Base-by-base conservation (phyloP, 1,284 basidiomycete genomes). In the Moesziomyces globuligerus region DNA sequence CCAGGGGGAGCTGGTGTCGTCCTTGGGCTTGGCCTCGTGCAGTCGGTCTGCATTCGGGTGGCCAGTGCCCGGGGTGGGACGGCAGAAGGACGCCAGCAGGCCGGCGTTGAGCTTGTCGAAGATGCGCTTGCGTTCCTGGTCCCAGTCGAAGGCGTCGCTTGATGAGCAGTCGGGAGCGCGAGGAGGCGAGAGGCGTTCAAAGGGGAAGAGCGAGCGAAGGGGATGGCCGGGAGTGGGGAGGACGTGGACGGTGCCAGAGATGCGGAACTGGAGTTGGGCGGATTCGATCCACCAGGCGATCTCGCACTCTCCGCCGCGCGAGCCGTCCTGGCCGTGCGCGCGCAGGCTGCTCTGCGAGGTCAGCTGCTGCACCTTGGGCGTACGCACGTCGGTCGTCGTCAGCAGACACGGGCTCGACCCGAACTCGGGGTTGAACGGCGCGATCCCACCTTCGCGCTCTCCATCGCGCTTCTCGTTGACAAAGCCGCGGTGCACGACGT, bases 401-500 rank as follows among this genome's bases (percentile, higher is more conserved):
- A 84, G 64, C 24, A 84, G 69, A 43, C 72, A 74, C 24, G 78
- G 74, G 38, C 60, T 71, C 13, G 76, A 70, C 10, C 68, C 62
- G 23, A 80, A 79, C n/a, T 51, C 49, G 3, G 74, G 65, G 24
- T 80, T 51, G 13, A 65, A 57, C 34, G 56, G 51, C 41, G 58
- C 76, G 26, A 62, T 61, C 21, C 78, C 81, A 29, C 58, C 66
- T 51, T 24, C 44, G 26, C 48, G 66, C 45, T 60, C 77, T 18
- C 43, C 67, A 47, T 48, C 76, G 41, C 72, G 80, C 61, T 80
- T 71, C 59, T 83, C 79, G 72, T 83, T 83, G 48, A 81, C 76
- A 44, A 83, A 82, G 1, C 83, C 83, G 17, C 83, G 79, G 60
- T 83, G 83, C 5, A 83, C 80, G 26, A 83, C 80, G 56, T 80